Evolutionary conservation across 495 filamentous ascomycete genomes (phyloP).

Genomic region (Beverwykella pulmonaria): DNA sequence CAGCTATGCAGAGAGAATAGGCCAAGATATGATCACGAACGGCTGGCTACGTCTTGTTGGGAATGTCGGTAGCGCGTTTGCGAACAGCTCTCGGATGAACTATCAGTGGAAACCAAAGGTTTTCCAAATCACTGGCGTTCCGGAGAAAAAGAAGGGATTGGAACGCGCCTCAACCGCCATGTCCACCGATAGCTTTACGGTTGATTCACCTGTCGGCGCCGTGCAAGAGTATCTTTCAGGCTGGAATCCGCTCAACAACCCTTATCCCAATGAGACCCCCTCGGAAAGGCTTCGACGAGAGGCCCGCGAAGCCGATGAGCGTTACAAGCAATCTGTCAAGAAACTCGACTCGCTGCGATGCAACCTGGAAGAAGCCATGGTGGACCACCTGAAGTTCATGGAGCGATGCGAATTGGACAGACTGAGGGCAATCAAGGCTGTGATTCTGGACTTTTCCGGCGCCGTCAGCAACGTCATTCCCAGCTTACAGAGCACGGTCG

Average conservation of each 20-base stretch:
- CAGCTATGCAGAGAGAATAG: constrained; percentile 87
- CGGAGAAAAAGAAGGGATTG: constrained; percentile 77
- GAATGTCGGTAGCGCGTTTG: constrained; percentile 91
- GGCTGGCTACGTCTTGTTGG: constrained; percentile 91
- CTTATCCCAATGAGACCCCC: constrained; percentile 86
- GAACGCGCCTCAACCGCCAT: constrained; percentile 69
- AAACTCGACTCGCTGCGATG: constrained; percentile 89
- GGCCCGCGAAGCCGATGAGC: constrained; percentile 86
- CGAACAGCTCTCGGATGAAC: constrained; percentile 94
- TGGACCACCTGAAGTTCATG: constrained; percentile 90
- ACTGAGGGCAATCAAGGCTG: constrained; percentile 95
- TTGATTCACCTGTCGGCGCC: constrained; percentile 68
- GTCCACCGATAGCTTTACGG: constrained; percentile 51
- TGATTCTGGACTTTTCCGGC: constrained; percentile 95
- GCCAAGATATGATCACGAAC: constrained; percentile 84
- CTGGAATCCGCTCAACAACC: constrained; percentile 91
- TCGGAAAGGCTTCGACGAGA: constrained; percentile 84
- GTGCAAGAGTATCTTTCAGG: constrained; percentile 85
- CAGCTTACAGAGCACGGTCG: constrained; percentile 88
- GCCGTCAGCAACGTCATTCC: constrained; percentile 98
- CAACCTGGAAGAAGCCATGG: constrained; percentile 90
- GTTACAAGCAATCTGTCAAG: constrained; percentile 82
- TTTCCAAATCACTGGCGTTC: constrained; percentile 83
- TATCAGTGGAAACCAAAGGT: constrained; percentile 96
- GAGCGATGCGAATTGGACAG: constrained; percentile 96